Evolutionary conservation across 805 yeast species (phyloP), one percentile per base, ranked within the genome.

Genomic region (Myxozyma kluyveri): DNA sequence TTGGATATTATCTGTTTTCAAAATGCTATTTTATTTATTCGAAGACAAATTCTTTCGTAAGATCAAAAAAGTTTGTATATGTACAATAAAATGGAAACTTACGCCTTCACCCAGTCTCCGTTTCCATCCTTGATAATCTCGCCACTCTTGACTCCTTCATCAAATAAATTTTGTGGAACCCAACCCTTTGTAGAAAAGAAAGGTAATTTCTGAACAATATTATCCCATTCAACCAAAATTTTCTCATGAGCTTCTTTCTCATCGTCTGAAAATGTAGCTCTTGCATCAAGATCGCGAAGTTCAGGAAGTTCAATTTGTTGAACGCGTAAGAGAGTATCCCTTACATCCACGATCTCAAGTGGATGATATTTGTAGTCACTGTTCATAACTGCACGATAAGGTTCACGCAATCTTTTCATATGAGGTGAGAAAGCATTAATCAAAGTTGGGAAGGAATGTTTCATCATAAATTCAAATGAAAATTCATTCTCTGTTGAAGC

Each of bases 111-210:
- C 65, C 79, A 82, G 60, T 81, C 76, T 29, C 84, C 86, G 27
- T 80, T 79, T 19, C 77, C 80, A 18, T 76, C 76, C 56, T 81
- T 77, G 48, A 79, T 81, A 50, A 91, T 73, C 50, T 84, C 74
- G 0, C 91, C 93, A 55, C 82, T 82, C 19, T 81, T 79, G 37
- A 81, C 69, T 62, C 88, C 74, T 44, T 79, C 78, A 31, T 81
- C 84, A 65, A 91, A 90, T 85, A 88, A 81, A 65, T 88, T 96
- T 66, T 88, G 96, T 17, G 98, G 96, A 51, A 93, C 79, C 96
- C 97, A 91, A 3, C 96, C 96, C 49, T 86, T 85, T 22, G 96
- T 86, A 42, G 91, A 91, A 27, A 87, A 84, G 69, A 88, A 90
- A 38, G 97, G 96, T 45, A 82, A 77, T 4, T 82, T 74, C 33